Conservation (phyloP, 148 eudicot species). For the Vaccinium macrocarpon region DNA sequence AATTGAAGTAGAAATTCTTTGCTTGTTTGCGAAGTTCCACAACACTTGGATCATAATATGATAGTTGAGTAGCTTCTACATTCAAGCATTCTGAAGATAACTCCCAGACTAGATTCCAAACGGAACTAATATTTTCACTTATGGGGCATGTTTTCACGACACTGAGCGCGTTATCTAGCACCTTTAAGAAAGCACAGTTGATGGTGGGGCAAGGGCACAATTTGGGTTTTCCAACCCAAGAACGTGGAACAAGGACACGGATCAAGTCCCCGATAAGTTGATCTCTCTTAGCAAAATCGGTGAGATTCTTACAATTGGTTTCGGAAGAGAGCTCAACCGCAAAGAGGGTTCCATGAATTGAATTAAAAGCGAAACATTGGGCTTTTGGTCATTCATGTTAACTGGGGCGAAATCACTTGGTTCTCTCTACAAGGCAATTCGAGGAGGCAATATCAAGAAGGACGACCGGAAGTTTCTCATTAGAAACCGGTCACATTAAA, state of each 20-base stretch:
- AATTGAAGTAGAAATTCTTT: constrained; percentile 65
- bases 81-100: constrained; percentile 69
- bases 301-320: constrained; percentile 66
- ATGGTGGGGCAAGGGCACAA: constrained; percentile 69
- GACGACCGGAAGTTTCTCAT: constrained; percentile 72
- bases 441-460: constrained; percentile 70
- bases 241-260: constrained; percentile 45
- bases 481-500: constrained; percentile 73
- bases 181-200: constrained; percentile 53
- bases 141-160: constrained; percentile 37
- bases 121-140: constrained; percentile 39
- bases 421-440: constrained; percentile 46
- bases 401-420: constrained; percentile 22
- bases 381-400: constrained; percentile 12
- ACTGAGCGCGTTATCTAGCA: no score
- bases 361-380: constrained; percentile 48
- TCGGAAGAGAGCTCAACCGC: constrained; percentile 77
- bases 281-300: constrained; percentile 59
- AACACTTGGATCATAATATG: constrained; percentile 67
- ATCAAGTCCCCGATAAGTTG: constrained; percentile 57
- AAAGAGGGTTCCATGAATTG: constrained; percentile 82
- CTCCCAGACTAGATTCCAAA: constrained; percentile 55
- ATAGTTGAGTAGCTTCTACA: constrained; percentile 33
- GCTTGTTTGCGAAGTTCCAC: constrained; percentile 88
- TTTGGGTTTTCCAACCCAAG: constrained; percentile 77